Evolutionary conservation across 768 basidiomycete genomes (phyloP), one percentile per base, ranked within the genome.

Genomic region (Tremella yokohamensis): DNA sequence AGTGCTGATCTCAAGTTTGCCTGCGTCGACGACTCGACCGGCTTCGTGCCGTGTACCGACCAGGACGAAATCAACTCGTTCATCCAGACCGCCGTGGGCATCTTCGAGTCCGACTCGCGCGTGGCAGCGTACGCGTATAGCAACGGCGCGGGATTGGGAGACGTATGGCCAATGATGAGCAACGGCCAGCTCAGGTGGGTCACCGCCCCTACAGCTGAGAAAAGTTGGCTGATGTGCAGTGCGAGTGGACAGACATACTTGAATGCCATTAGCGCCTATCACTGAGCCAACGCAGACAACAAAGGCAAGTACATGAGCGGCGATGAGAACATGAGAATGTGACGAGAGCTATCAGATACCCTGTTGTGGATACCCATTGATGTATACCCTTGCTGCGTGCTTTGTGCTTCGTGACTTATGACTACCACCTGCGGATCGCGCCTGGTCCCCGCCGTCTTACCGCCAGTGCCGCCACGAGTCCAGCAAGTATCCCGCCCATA

Each of bases 111-210:
- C 20, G 76, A 77, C 60, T 50, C 50, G 0, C 54, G 76, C 19
- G 69, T 77, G 20, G 60, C 65, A 60, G 76, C 69, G 22, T 77
- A 77, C 55, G 73, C 73, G 15, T 74, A 74, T 65, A 74, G 73
- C 16, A 68, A 74, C 48, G 76, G 76, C 40, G 49, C 52, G 24
- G 74, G 76, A 18, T 58, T 77, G 47, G 76, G 73, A 22, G 54
- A 64, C 40, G 73, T 73, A 25, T 78, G 77, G 76, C 71, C 71
- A 16, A 60, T 68, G 29, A 60, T 57, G 51, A 34, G 8, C 26
- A 64, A 70, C 50, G 73, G 74, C 15, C 57, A 53, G 15, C 55
- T 77, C 34, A 69, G 63, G 68, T 70, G 54, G 54, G 71, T 66
- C 45, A 12, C 18, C 15, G 18, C 34, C 26, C 22, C 7, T 8